phyloP scores from a whole-genome alignment of 768 basidiomycete species.

The Symmetrospora coprosmae region DNA sequence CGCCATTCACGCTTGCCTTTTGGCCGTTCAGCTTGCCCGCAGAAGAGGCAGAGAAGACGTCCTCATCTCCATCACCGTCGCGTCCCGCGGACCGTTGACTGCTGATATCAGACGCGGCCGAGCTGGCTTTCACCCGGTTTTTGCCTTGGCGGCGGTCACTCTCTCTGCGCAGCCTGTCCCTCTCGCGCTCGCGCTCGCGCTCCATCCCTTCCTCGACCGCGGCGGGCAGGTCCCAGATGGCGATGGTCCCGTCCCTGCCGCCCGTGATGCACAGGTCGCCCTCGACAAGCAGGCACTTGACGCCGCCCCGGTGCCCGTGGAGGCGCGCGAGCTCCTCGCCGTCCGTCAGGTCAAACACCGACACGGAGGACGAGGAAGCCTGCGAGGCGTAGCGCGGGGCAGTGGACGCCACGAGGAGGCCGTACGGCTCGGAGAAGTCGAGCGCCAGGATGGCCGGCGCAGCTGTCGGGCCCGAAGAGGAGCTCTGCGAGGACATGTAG shows the following conservation, averaged over 20 bases:
- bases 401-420: constrained; percentile 74
- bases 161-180: constrained; percentile 26
- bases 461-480: background rate
- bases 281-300: constrained; percentile 88
- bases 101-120: constrained; percentile 20
- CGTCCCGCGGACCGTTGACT: background rate
- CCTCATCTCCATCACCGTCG: background rate
- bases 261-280: constrained; percentile 81
- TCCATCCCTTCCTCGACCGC: constrained; percentile 41
- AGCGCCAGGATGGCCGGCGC: too few relatives aligned
- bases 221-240: constrained; percentile 66
- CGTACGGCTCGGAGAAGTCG: constrained; percentile 94
- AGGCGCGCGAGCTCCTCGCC: constrained; percentile 76
- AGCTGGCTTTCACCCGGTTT: constrained; percentile 31
- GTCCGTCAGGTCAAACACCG: constrained; percentile 85
- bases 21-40: background rate
- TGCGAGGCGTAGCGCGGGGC: constrained; percentile 41
- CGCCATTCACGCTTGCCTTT: background rate
- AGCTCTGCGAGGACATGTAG: background rate
- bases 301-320: constrained; percentile 46
- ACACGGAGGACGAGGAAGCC: constrained; percentile 40
- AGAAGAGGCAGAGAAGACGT: background rate
- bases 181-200: constrained; percentile 47
- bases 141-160: constrained; percentile 32
- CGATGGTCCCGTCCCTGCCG: constrained; percentile 66